phyloP scores from a whole-genome alignment of 345 rosid genomes.

The Turnera subulata region DNA sequence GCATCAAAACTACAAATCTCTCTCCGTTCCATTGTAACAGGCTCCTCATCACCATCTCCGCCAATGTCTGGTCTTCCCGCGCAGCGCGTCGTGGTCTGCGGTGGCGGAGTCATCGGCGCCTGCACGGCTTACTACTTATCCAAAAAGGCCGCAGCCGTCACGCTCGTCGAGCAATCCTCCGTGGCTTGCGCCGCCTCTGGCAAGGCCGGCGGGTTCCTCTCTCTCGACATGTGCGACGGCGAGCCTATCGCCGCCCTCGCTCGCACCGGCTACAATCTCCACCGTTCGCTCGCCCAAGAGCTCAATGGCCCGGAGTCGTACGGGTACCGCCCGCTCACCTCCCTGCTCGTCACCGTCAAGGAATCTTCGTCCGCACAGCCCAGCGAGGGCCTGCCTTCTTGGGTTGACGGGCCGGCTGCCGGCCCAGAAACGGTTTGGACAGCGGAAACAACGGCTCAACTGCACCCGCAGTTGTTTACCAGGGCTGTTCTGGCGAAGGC shows the following conservation, averaged over 20 bases:
- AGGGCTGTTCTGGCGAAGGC: conserved; percentile 49
- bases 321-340: conserved; percentile 66
- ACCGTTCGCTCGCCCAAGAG: conserved; percentile 66
- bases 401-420: conserved; percentile 68
- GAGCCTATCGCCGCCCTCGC: conserved; percentile 59
- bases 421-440: conserved; percentile 52
- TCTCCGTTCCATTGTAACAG: no score
- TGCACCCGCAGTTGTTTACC: conserved; percentile 81
- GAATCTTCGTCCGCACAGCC: conserved; percentile 34
- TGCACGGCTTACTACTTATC: conserved; percentile 84
- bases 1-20: no score
- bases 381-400: conserved; percentile 36
- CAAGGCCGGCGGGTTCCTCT: conserved; percentile 89
- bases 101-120: conserved; percentile 88
- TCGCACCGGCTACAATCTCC: conserved; percentile 79
- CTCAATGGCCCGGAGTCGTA: conserved; percentile 64
- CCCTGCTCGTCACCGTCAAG: conserved; percentile 57
- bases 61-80: conserved; percentile 22
- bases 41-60: conserved; percentile 14
- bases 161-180: conserved; percentile 71
- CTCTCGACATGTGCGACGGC: conserved; percentile 83
- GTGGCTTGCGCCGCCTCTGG: conserved; percentile 89
- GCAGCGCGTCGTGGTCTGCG: conserved; percentile 61
- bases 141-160: conserved; percentile 60
- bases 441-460: conserved; percentile 66